A percentile compares a stretch with the other conserved stretches of the same genome.
These are phyloP conservation scores for Dicorynia guianensis DNA, from an alignment of 306 rosid species.

Conservation along the genomic window DNA sequence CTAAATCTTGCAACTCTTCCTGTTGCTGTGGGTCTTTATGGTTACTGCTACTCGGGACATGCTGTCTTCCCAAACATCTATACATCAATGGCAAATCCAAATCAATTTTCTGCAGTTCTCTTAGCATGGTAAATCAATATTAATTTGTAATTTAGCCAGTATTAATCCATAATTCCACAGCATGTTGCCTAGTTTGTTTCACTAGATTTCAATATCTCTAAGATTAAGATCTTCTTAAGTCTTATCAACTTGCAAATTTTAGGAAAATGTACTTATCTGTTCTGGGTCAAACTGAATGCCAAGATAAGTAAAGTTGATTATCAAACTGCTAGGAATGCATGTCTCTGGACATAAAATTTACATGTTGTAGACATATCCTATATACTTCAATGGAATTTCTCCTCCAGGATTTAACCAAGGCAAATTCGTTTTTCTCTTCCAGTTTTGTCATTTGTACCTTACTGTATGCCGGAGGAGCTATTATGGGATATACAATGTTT, in stretches of 20 bases:
- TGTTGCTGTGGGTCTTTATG: slow-evolving; percentile 92
- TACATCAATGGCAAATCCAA: slow-evolving; percentile 83
- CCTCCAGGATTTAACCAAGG: slow-evolving; percentile 4
- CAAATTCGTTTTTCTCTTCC: slow-evolving; percentile 16
- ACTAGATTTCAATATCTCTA: neutral
- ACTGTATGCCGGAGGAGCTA: slow-evolving; percentile 85
- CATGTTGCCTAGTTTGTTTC: slow-evolving; percentile 5
- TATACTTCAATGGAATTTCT: neutral
- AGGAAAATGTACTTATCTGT: slow-evolving; percentile 5
- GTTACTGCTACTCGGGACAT: slow-evolving; percentile 97
- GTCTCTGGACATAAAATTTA: slow-evolving; percentile 3
- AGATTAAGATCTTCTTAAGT: slow-evolving; percentile 1
- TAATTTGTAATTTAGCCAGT: neutral
- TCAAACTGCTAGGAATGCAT: slow-evolving; percentile 13
- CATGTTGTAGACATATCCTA: slow-evolving; percentile 14
- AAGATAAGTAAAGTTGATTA: slow-evolving; percentile 4
- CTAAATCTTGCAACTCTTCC: slow-evolving; percentile 82
- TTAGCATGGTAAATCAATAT: slow-evolving; percentile 68
- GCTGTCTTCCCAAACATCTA: slow-evolving; percentile 98
- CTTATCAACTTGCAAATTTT: slow-evolving; percentile 14
- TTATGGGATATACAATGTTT: slow-evolving; percentile 95
- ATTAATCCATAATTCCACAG: neutral
- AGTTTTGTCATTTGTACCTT: slow-evolving; percentile 81
- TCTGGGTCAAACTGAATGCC: neutral
- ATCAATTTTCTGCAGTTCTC: slow-evolving; percentile 76